These are phyloP conservation scores for Tranzscheliella williamsii DNA, from an alignment of 1,284 basidiomycete species.

Conservation along the genomic window DNA sequence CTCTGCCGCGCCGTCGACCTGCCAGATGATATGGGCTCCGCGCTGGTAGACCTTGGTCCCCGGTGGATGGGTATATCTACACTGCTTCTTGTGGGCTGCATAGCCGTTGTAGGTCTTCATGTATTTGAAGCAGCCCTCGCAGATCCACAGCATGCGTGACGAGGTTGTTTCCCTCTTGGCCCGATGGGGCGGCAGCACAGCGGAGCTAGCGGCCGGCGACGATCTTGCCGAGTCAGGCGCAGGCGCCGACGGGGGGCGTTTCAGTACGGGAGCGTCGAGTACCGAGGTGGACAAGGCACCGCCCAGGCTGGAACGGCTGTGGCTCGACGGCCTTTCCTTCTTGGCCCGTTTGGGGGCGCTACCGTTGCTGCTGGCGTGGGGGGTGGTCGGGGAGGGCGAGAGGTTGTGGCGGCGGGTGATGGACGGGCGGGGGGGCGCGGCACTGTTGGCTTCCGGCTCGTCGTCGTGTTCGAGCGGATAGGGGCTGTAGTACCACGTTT, in stretches of 20 bases:
- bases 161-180: conserved; percentile 6
- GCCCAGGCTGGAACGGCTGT: conserved; percentile 3
- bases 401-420: conserved; percentile 9
- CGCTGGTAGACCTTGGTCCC: conserved; percentile 87
- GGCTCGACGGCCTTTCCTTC: not conserved
- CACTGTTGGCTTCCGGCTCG: conserved; percentile 3
- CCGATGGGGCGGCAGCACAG: no score
- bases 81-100: conserved; percentile 66
- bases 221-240: not conserved
- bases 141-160: conserved; percentile 67
- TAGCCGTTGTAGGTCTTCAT: conserved; percentile 65
- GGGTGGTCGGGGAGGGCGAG: conserved; percentile 6
- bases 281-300: conserved; percentile 14
- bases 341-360: not conserved
- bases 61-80: conserved; percentile 76
- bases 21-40: conserved; percentile 89
- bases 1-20: conserved; percentile 81
- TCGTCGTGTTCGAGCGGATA: conserved; percentile 55
- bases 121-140: conserved; percentile 95
- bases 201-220: conserved; percentile 1
- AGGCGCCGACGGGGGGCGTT: conserved; percentile 5
- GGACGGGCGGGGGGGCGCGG: not conserved
- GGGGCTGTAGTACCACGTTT: conserved; percentile 60
- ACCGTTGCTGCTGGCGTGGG: not conserved
- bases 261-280: conserved; percentile 16